Conservation (phyloP, 78 protist species). For the Dictyostelium purpureum region DNA sequence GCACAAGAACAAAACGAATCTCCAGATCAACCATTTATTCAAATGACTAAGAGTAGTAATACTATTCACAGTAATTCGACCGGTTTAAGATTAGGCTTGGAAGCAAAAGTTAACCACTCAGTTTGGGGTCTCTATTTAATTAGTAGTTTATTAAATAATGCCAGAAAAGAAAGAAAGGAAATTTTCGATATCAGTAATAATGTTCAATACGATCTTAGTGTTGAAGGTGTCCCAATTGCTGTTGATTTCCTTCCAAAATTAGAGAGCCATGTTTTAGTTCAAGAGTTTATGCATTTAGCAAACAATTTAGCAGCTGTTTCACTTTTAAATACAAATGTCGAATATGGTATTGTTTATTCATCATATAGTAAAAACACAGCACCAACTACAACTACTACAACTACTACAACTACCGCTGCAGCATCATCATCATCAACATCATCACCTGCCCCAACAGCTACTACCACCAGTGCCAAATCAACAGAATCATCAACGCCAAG, state of each 20-base stretch:
- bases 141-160: constrained; percentile 45
- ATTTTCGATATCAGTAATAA: constrained; percentile 59
- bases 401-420: background rate
- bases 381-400: background rate
- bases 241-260: constrained; percentile 55
- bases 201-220: constrained; percentile 49
- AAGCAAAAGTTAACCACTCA: constrained; percentile 38
- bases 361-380: background rate
- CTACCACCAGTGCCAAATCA: background rate
- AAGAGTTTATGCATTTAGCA: constrained; percentile 74
- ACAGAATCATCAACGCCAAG: background rate
- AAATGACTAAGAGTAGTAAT: background rate
- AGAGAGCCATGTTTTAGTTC: constrained; percentile 63
- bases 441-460: background rate
- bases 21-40: background rate
- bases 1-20: background rate
- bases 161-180: constrained; percentile 51
- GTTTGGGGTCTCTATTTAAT: constrained; percentile 66
- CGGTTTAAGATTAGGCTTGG: constrained; percentile 9
- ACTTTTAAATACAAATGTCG: constrained; percentile 6
- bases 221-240: constrained; percentile 49
- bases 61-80: background rate
- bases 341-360: constrained; percentile 67
- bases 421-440: background rate
- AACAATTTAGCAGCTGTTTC: constrained; percentile 65